Evolutionary conservation across 164 flowering plant genomes (phyloP).

Genomic region (Aristolochia fimbriata): DNA sequence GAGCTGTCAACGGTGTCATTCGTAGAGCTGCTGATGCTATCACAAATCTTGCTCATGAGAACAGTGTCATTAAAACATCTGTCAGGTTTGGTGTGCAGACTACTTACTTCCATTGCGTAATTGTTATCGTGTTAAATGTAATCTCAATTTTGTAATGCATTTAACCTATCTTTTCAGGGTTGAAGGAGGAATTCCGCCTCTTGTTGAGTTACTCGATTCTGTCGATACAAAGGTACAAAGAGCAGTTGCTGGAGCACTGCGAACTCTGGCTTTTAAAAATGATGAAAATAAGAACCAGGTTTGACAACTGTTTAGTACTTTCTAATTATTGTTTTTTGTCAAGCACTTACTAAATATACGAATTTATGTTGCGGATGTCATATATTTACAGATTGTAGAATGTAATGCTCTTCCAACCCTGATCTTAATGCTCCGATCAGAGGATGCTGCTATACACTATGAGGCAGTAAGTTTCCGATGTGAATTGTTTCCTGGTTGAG

Average conservation of each 20-base stretch:
- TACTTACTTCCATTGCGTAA: not conserved
- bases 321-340: not conserved
- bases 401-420: constrained; percentile 95
- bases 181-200: constrained; percentile 98
- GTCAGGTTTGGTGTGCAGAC: constrained; percentile 47
- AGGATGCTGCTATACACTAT: constrained; percentile 93
- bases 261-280: constrained; percentile 95
- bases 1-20: constrained; percentile 78
- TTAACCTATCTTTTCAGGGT: constrained; percentile 33
- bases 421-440: constrained; percentile 87
- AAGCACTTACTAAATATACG: not conserved
- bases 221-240: constrained; percentile 87
- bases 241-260: constrained; percentile 96
- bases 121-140: not conserved
- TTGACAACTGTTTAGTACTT: not conserved
- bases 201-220: constrained; percentile 88
- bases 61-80: constrained; percentile 79
- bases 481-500: not conserved
- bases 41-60: constrained; percentile 98
- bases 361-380: not conserved
- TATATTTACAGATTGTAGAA: constrained; percentile 76
- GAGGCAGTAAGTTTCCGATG: constrained; percentile 65
- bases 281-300: constrained; percentile 99
- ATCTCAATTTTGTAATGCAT: constrained; percentile 5
- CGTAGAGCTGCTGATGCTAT: constrained; percentile 98